Evolutionary conservation across 768 basidiomycete species (phyloP).

Genomic region (Podaxis sp.): DNA sequence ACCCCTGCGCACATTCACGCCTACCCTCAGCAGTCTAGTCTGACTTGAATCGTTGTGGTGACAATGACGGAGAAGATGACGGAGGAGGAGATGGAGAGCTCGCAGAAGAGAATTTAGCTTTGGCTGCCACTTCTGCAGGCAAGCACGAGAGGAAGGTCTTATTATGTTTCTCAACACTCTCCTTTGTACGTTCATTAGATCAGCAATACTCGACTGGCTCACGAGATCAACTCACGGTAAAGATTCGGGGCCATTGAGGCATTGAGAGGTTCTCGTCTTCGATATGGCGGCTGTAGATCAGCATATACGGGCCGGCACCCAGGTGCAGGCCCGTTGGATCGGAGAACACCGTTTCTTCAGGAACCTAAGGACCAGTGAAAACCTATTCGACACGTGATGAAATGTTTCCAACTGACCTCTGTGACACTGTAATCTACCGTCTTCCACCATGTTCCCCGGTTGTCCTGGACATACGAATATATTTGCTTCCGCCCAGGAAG

Average conservation of each 20-base stretch:
- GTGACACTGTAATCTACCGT: slow-evolving; percentile 66
- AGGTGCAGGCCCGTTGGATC: slow-evolving; percentile 72
- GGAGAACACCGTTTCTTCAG: slow-evolving; percentile 63
- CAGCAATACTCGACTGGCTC: background rate
- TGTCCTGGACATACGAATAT: slow-evolving; percentile 71
- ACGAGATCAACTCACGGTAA: slow-evolving; percentile 25
- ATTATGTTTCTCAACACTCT: slow-evolving; percentile 30
- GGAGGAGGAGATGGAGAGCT: background rate
- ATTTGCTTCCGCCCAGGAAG: slow-evolving; percentile 72
- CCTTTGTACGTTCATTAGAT: slow-evolving; percentile 18
- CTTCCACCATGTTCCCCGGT: slow-evolving; percentile 74
- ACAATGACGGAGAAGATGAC: background rate
- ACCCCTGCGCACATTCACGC: background rate
- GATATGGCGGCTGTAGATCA: slow-evolving; percentile 58
- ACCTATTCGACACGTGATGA: background rate
- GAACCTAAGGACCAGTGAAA: slow-evolving; percentile 41
- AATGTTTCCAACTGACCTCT: slow-evolving; percentile 38
- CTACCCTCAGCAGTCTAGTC: background rate
- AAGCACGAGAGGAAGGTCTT: slow-evolving; percentile 28
- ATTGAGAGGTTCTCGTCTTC: slow-evolving; percentile 30
- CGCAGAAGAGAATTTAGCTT: slow-evolving; percentile 15
- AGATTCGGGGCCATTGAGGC: slow-evolving; percentile 32
- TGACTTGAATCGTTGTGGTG: background rate
- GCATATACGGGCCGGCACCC: slow-evolving; percentile 71
- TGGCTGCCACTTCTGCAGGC: slow-evolving; percentile 27